A percentile compares a stretch with the other conserved stretches of the same genome.
These are phyloP conservation scores for Hebeloma cylindrosporum DNA, from an alignment of 768 basidiomycete species.

Conservation along the genomic window DNA sequence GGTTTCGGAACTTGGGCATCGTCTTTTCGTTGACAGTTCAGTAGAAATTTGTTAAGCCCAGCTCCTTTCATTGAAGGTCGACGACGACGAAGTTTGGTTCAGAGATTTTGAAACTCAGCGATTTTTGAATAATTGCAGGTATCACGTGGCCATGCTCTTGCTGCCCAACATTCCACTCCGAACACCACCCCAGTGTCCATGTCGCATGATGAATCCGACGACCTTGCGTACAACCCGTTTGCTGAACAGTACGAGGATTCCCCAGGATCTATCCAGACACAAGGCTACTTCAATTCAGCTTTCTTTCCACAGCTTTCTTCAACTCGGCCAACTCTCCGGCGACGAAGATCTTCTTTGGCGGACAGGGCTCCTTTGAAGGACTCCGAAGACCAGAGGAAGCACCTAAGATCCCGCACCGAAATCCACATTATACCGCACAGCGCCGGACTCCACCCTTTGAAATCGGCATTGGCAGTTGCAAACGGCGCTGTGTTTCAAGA, in stretches of 20 bases:
- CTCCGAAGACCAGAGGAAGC: conserved; percentile 10
- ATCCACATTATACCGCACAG: conserved; percentile 20
- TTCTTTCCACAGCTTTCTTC: conserved; percentile 27
- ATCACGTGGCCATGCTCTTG: background rate
- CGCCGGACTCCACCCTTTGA: conserved; percentile 27
- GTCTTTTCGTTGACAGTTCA: no score
- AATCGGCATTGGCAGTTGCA: conserved; percentile 24
- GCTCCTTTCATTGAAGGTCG: no score
- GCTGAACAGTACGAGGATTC: conserved; percentile 17
- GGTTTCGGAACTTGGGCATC: no score
- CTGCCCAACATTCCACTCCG: no score
- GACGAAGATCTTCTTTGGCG: conserved; percentile 22
- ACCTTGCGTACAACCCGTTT: conserved; percentile 29
- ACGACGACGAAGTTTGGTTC: no score
- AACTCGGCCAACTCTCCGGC: conserved; percentile 21
- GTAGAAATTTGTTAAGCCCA: no score
- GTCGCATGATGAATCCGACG: conserved; percentile 21
- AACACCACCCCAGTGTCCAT: conserved; percentile 10
- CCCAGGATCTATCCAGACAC: conserved; percentile 18
- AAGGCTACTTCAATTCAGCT: conserved; percentile 31
- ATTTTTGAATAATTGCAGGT: no score
- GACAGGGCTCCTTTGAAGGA: conserved; percentile 6
- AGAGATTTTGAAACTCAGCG: no score
- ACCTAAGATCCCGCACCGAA: conserved; percentile 27
- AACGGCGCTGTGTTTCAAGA: conserved; percentile 26